Evolutionary conservation across 805 yeast species (phyloP).

Genomic region (Hanseniaspora clermontiae): DNA sequence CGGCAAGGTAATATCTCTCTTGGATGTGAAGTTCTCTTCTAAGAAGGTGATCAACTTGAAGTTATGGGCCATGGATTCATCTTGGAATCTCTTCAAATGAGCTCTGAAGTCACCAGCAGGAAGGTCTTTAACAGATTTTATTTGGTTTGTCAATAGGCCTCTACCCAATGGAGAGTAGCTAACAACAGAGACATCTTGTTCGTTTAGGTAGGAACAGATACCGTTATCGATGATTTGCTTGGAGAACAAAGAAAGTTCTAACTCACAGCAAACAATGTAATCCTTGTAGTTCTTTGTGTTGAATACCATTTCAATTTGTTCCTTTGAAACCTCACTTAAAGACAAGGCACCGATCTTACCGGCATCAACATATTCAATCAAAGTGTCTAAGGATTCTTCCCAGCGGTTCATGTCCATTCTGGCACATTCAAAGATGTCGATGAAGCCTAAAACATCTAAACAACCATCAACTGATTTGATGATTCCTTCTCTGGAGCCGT

Average conservation of each 20-base stretch:
- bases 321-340: slow-evolving; percentile 57
- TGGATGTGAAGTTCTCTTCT: slow-evolving; percentile 24
- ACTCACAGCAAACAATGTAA: slow-evolving; percentile 58
- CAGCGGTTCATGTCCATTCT: slow-evolving; percentile 53
- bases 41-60: slow-evolving; percentile 37
- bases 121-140: slow-evolving; percentile 36
- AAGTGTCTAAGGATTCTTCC: slow-evolving; percentile 40
- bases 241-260: slow-evolving; percentile 59
- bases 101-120: slow-evolving; percentile 46
- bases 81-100: slow-evolving; percentile 43
- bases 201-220: slow-evolving; percentile 44
- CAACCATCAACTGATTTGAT: slow-evolving; percentile 36
- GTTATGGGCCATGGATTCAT: slow-evolving; percentile 43
- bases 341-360: slow-evolving; percentile 64
- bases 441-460: slow-evolving; percentile 31
- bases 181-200: slow-evolving; percentile 49
- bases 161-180: slow-evolving; percentile 74
- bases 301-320: slow-evolving; percentile 45
- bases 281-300: slow-evolving; percentile 31
- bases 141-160: slow-evolving; percentile 59
- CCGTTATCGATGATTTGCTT: slow-evolving; percentile 53
- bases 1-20: slow-evolving; percentile 41
- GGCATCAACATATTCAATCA: slow-evolving; percentile 42
- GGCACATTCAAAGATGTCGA: slow-evolving; percentile 59
- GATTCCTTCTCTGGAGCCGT: slow-evolving; percentile 38